Evolutionary conservation across 768 basidiomycete genomes (phyloP).

Genomic region (Pleurotus ostreatus): DNA sequence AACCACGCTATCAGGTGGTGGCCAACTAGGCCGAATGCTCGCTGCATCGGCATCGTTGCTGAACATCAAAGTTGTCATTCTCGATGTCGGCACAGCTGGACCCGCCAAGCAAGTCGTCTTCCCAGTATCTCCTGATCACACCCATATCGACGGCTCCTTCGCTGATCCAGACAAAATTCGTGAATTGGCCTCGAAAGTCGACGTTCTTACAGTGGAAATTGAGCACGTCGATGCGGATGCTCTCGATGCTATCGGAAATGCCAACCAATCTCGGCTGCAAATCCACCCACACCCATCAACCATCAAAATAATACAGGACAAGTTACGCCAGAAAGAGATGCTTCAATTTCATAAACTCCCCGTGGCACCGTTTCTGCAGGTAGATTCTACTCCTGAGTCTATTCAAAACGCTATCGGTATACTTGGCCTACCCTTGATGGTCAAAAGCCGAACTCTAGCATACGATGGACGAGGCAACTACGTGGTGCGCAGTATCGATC

Average conservation of each 20-base stretch:
- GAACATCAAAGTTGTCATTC: slow-evolving; percentile 77
- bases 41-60: slow-evolving; percentile 85
- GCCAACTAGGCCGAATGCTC: slow-evolving; percentile 97
- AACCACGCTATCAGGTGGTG: slow-evolving; percentile 64
- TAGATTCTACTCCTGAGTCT: slow-evolving; percentile 51
- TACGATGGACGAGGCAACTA: slow-evolving; percentile 97
- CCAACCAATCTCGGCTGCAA: slow-evolving; percentile 26
- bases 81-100: slow-evolving; percentile 74
- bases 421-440: slow-evolving; percentile 88
- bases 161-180: slow-evolving; percentile 73
- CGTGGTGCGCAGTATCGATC: slow-evolving; percentile 52
- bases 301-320: slow-evolving; percentile 84
- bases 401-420: slow-evolving; percentile 46
- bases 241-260: slow-evolving; percentile 55
- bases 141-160: slow-evolving; percentile 89
- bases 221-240: slow-evolving; percentile 88
- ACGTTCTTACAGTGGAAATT: slow-evolving; percentile 92
- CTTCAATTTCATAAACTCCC: slow-evolving; percentile 59
- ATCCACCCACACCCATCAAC: slow-evolving; percentile 81
- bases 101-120: slow-evolving; percentile 90
- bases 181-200: slow-evolving; percentile 74
- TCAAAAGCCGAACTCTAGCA: slow-evolving; percentile 92
- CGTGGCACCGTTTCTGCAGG: slow-evolving; percentile 56
- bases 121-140: slow-evolving; percentile 40
- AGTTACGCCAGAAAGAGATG: slow-evolving; percentile 74